phyloP scores from a whole-genome alignment of 305 asterid genomes.

The Solanum hybrid region DNA sequence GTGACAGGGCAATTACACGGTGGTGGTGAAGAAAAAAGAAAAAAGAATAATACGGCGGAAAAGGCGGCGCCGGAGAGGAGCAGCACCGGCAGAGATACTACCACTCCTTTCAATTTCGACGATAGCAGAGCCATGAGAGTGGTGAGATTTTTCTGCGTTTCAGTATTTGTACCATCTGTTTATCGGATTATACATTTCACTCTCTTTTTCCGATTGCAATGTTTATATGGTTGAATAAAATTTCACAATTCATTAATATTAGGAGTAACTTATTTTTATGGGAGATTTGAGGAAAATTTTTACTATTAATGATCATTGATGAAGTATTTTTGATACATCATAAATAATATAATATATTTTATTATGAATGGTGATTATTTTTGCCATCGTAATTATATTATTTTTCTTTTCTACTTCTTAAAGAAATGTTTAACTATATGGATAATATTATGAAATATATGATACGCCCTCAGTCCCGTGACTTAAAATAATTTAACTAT shows the following conservation, averaged over 20 bases:
- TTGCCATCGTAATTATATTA: not conserved
- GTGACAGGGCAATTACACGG: conserved; percentile 40
- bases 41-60: conserved; percentile 36
- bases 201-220: not conserved
- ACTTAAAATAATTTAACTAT: too few relatives aligned
- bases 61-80: conserved; percentile 35
- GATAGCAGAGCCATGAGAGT: conserved; percentile 16
- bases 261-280: not conserved
- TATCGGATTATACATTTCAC: not conserved
- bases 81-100: conserved; percentile 57
- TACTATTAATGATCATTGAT: not conserved
- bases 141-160: not conserved
- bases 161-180: not conserved
- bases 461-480: not conserved
- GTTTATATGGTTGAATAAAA: not conserved
- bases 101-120: conserved; percentile 55
- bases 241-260: not conserved
- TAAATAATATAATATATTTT: not conserved
- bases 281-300: not conserved
- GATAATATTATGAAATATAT: not conserved
- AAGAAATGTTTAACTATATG: too few relatives aligned
- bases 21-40: conserved; percentile 34
- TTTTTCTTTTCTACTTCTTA: too few relatives aligned
- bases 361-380: not conserved
- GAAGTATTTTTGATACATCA: not conserved